A percentile compares a stretch with the other conserved stretches of the same genome.
Evolutionary conservation across 345 rosid genomes (phyloP).

Genomic region (Diplotaxis tenuifolia): DNA sequence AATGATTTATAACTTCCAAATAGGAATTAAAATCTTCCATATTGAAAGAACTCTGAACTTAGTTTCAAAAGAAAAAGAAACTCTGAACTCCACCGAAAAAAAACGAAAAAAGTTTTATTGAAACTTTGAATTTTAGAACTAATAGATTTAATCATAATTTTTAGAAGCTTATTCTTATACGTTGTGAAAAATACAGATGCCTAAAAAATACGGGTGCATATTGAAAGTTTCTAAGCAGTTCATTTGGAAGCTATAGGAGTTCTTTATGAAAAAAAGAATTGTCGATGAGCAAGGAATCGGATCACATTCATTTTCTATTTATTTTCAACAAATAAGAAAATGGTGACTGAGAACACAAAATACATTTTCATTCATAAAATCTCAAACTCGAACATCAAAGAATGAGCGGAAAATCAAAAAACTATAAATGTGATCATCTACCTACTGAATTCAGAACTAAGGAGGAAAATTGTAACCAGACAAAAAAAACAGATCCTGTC

Average conservation of each 20-base stretch:
- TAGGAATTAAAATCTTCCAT: no score
- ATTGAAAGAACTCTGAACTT: no score
- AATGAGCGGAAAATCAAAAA: neutral
- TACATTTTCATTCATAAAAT: neutral
- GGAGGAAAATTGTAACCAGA: neutral
- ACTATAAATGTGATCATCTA: neutral
- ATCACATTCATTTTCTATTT: no score
- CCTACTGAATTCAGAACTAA: neutral
- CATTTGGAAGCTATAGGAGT: neutral
- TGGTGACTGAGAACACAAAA: neutral
- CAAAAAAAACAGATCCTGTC: neutral
- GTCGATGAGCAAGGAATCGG: neutral
- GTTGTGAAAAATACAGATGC: no score
- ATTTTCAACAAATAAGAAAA: neutral
- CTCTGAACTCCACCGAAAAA: no score
- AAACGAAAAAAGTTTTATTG: no score
- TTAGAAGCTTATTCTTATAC: no score
- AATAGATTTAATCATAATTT: no score
- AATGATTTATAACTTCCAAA: no score
- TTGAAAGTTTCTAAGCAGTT: neutral
- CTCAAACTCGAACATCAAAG: neutral
- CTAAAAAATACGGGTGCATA: neutral
- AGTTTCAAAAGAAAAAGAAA: no score
- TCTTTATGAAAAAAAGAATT: no score
- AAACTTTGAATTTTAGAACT: no score